These are phyloP conservation scores for Phyllosticta ampelicida DNA, from an alignment of 2,329 filamentous ascomycete species.

Conservation along the genomic window DNA sequence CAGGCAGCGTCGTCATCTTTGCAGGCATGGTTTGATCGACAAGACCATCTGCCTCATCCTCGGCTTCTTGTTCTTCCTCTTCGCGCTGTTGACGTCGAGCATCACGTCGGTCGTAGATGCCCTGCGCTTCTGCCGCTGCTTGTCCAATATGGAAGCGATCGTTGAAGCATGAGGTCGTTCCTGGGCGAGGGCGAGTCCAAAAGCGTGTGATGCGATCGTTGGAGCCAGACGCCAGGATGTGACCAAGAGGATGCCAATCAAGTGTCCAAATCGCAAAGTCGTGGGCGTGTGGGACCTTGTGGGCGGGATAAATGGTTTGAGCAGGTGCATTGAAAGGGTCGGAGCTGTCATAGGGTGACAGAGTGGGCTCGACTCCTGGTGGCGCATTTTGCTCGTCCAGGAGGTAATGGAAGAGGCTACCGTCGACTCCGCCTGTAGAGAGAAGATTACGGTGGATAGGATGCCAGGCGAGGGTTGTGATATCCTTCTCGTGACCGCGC, in stretches of 20 bases:
- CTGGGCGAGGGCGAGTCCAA: conserved; percentile 84
- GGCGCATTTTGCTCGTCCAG: conserved; percentile 89
- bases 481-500: conserved; percentile 91
- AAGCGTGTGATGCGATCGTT: conserved; percentile 96
- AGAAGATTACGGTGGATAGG: conserved; percentile 82
- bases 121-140: conserved; percentile 81
- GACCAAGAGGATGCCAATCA: conserved; percentile 93
- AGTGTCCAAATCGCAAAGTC: conserved; percentile 95
- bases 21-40: conserved; percentile 79
- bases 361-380: conserved; percentile 54
- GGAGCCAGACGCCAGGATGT: conserved; percentile 88
- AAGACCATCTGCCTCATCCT: conserved; percentile 86
- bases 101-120: conserved; percentile 81
- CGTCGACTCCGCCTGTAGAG: conserved; percentile 82
- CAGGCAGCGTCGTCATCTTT: conserved; percentile 42
- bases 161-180: conserved; percentile 73
- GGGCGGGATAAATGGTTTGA: conserved; percentile 86
- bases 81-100: conserved; percentile 71
- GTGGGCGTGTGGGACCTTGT: conserved; percentile 78
- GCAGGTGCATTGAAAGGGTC: conserved; percentile 71
- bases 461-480: conserved; percentile 88
- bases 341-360: conserved; percentile 74
- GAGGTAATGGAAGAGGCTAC: conserved; percentile 86
- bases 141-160: conserved; percentile 95
- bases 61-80: conserved; percentile 85